Conservation (phyloP, 257 asterid species). For the Solanum tarijense region DNA sequence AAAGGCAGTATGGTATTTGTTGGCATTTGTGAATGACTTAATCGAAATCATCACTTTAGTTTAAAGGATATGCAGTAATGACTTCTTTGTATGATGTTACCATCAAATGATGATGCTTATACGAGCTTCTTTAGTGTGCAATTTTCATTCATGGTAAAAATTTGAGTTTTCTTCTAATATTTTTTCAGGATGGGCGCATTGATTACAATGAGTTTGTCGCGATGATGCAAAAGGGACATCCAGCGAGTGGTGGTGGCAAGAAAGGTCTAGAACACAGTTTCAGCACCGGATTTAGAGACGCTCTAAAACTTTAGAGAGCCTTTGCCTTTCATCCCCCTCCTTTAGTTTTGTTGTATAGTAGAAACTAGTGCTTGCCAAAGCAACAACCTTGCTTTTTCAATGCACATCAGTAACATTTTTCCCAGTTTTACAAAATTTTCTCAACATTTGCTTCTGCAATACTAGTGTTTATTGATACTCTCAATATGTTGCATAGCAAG, state of each 20-base stretch:
- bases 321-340: not conserved
- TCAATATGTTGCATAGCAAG: not conserved
- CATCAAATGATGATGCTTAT: not conserved
- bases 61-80: not conserved
- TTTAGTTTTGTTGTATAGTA: not conserved
- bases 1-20: not conserved
- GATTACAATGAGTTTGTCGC: conserved; percentile 72
- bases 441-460: not conserved
- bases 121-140: not conserved
- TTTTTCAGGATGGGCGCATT: conserved; percentile 72
- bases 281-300: conserved; percentile 63
- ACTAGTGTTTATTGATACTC: not conserved
- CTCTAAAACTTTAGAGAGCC: conserved; percentile 34
- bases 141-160: not conserved
- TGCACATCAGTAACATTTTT: not conserved
- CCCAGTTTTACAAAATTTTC: not conserved
- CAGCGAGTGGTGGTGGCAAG: conserved; percentile 38
- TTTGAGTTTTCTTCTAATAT: not conserved
- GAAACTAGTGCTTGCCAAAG: not conserved
- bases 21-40: not conserved
- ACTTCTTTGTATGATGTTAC: not conserved
- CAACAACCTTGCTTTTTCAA: not conserved
- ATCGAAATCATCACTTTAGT: not conserved
- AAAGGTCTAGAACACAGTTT: conserved; percentile 57
- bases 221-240: conserved; percentile 79